Conservation (phyloP, 1,284 basidiomycete species). For the Takashimella koratensis region DNA sequence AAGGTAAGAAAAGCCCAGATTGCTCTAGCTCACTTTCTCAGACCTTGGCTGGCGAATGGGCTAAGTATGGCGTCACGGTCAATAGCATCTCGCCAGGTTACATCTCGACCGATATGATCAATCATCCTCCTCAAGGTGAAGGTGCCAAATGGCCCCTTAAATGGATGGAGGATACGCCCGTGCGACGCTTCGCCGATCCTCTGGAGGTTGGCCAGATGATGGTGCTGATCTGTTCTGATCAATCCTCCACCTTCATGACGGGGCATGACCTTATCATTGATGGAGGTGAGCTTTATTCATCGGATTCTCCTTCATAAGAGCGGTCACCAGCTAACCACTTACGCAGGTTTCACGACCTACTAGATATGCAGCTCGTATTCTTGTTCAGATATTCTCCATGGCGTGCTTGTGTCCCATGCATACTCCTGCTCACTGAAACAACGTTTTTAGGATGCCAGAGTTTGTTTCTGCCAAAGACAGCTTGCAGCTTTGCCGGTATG, state of each 20-base stretch:
- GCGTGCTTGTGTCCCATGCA: no score
- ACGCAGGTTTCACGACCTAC: no score
- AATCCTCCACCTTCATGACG: constrained; percentile 17
- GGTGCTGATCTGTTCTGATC: constrained; percentile 11
- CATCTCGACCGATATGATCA: constrained; percentile 25
- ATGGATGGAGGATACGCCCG: constrained; percentile 19
- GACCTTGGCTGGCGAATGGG: constrained; percentile 27
- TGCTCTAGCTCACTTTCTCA: not conserved
- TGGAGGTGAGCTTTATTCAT: no score
- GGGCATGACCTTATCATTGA: constrained; percentile 23
- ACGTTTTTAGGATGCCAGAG: no score
- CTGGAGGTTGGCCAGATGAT: constrained; percentile 20
- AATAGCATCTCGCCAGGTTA: constrained; percentile 21
- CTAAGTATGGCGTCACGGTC: constrained; percentile 14
- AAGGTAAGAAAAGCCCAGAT: constrained; percentile 2
- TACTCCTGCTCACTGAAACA: no score
- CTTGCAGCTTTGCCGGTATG: no score
- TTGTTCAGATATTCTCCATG: no score
- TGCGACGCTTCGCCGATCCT: constrained; percentile 16
- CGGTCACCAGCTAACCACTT: no score
- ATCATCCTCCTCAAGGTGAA: constrained; percentile 2
- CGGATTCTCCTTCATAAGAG: no score
- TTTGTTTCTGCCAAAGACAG: no score
- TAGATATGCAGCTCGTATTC: no score
- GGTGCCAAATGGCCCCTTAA: constrained; percentile 13